Conservation (phyloP, 352 stramenopile species). For the Plasmopara halstedii region DNA sequence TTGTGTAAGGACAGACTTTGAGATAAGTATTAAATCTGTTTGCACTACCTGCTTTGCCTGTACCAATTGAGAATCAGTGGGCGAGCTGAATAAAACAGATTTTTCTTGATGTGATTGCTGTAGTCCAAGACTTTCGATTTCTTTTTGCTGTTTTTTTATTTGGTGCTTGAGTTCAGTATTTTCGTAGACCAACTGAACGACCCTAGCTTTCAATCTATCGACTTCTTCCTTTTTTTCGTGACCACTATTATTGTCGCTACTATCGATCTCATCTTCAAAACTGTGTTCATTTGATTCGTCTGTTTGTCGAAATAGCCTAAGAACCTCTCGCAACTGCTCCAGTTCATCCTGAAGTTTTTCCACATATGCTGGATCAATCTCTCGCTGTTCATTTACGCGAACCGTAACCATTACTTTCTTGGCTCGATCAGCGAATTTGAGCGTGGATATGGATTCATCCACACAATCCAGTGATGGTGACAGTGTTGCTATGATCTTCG, state of each 20-base stretch:
- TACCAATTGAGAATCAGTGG: conserved; percentile 17
- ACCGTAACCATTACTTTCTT: conserved; percentile 88
- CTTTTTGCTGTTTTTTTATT: conserved; percentile 48
- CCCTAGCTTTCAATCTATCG: conserved; percentile 18
- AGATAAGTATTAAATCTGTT: neutral
- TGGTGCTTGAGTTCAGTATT: conserved; percentile 61
- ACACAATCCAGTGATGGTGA: conserved; percentile 79
- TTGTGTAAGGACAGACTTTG: neutral
- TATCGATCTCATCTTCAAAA: conserved; percentile 1
- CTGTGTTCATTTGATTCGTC: conserved; percentile 1
- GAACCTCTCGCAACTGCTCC: conserved; percentile 56
- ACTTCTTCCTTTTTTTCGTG: conserved; percentile 14
- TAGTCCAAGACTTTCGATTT: conserved; percentile 39
- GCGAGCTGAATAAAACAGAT: neutral
- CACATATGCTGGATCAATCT: conserved; percentile 84
- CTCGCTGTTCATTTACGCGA: conserved; percentile 75
- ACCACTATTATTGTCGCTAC: conserved; percentile 18
- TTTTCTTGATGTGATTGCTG: conserved; percentile 7
- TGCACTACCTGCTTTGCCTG: conserved; percentile 24
- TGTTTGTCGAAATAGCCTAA: conserved; percentile 33
- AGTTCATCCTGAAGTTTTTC: conserved; percentile 85
- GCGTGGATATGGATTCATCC: conserved; percentile 90
- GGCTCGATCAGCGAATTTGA: conserved; percentile 90
- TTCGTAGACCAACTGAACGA: conserved; percentile 52
- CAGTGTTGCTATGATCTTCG: conserved; percentile 88